Conservation (phyloP, 2,329 filamentous ascomycete genomes). For the Colletotrichum brevisporum region DNA sequence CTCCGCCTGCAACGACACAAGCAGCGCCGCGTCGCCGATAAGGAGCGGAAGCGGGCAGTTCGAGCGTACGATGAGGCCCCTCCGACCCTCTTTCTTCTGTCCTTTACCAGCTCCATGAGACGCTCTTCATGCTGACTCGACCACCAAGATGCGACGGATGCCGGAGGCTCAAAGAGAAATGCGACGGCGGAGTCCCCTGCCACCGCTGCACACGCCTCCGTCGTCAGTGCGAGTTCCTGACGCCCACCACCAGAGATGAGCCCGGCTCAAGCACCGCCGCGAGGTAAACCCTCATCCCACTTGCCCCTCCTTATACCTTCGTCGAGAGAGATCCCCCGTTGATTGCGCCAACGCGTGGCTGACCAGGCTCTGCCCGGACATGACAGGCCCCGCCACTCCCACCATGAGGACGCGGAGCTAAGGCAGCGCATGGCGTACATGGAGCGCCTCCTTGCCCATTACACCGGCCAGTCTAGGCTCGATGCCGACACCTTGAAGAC, state of each 20-base stretch:
- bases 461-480: slow-evolving; percentile 59
- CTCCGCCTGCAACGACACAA: slow-evolving; percentile 42
- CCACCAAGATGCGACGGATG: slow-evolving; percentile 65
- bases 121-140: slow-evolving; percentile 35
- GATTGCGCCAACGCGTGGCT: slow-evolving; percentile 33
- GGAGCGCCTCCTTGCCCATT: slow-evolving; percentile 64
- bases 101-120: not conserved
- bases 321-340: slow-evolving; percentile 3
- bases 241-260: slow-evolving; percentile 49
- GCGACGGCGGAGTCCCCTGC: slow-evolving; percentile 68
- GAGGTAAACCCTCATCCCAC: slow-evolving; percentile 15
- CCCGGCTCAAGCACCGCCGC: slow-evolving; percentile 38
- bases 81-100: not conserved
- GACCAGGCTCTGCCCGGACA: slow-evolving; percentile 20
- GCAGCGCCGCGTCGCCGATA: slow-evolving; percentile 44
- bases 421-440: slow-evolving; percentile 48
- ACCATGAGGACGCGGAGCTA: slow-evolving; percentile 39
- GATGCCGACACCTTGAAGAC: slow-evolving; percentile 58
- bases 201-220: slow-evolving; percentile 65
- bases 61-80: slow-evolving; percentile 43
- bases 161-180: slow-evolving; percentile 69
- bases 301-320: not conserved
- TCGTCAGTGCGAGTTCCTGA: slow-evolving; percentile 64
- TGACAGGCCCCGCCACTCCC: slow-evolving; percentile 21
- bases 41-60: slow-evolving; percentile 47